Evolutionary conservation across 495 filamentous ascomycete genomes (phyloP).

Genomic region (Penicillium coffeae): DNA sequence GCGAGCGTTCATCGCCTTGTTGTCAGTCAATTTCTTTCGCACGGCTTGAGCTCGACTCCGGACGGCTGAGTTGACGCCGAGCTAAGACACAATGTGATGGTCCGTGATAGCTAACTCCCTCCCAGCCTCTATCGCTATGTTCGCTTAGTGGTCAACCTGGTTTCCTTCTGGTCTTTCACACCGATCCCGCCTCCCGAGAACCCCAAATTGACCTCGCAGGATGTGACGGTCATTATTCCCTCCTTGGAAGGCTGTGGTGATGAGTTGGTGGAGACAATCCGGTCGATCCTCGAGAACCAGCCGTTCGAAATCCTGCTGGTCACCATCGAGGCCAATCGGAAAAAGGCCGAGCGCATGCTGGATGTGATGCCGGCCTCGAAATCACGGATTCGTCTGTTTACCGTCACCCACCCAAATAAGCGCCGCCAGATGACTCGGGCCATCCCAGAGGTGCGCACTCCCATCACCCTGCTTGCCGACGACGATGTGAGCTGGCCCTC

Average conservation of each 20-base stretch:
- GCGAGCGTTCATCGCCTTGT: slow-evolving; percentile 45
- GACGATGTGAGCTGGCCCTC: slow-evolving; percentile 84
- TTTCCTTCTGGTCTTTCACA: slow-evolving; percentile 61
- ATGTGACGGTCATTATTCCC: slow-evolving; percentile 74
- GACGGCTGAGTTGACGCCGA: too few species aligned
- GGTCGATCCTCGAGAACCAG: slow-evolving; percentile 52
- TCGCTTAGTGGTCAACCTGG: slow-evolving; percentile 60
- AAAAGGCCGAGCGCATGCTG: slow-evolving; percentile 51
- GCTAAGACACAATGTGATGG: too few species aligned
- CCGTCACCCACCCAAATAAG: slow-evolving; percentile 68
- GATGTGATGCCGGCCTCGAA: slow-evolving; percentile 49
- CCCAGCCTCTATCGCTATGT: slow-evolving; percentile 58
- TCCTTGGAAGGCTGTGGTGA: slow-evolving; percentile 61
- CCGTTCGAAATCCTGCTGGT: slow-evolving; percentile 59
- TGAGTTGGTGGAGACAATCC: slow-evolving; percentile 56
- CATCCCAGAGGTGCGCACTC: slow-evolving; percentile 68
- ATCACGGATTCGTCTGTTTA: slow-evolving; percentile 48
- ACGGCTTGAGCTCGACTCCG: too few species aligned
- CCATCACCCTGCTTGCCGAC: slow-evolving; percentile 78
- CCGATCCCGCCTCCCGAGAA: slow-evolving; percentile 59
- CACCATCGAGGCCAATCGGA: slow-evolving; percentile 60
- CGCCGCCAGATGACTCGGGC: slow-evolving; percentile 78
- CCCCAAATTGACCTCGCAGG: slow-evolving; percentile 59
- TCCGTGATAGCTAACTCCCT: slow-evolving; percentile 1
- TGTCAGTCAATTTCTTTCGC: too few species aligned